phyloP scores from a whole-genome alignment of 2,329 filamentous ascomycete species.

The Colletotrichum euphorbiae region DNA sequence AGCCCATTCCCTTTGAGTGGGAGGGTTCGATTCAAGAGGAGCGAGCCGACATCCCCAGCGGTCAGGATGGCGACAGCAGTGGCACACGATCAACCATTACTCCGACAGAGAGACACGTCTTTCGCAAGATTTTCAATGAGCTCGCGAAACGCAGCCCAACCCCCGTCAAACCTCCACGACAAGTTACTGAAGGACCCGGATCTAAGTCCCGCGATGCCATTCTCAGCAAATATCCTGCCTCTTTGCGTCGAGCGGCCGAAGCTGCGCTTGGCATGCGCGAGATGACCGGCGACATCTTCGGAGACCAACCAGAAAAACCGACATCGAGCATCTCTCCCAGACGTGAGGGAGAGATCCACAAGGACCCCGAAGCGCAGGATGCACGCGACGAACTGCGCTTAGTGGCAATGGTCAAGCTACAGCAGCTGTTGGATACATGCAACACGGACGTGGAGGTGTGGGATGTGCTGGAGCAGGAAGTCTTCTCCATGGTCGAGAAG shows the following conservation, averaged over 20 bases:
- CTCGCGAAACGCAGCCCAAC: conserved; percentile 43
- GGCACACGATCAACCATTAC: conserved; percentile 64
- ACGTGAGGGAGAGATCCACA: conserved; percentile 9
- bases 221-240: conserved; percentile 52
- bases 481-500: conserved; percentile 70
- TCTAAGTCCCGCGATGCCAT: conserved; percentile 51
- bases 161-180: neutral
- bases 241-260: conserved; percentile 54
- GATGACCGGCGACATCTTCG: conserved; percentile 30
- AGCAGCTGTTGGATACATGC: conserved; percentile 64
- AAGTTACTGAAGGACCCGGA: conserved; percentile 42
- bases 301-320: neutral
- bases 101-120: conserved; percentile 67
- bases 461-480: conserved; percentile 73
- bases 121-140: conserved; percentile 66
- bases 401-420: conserved; percentile 64
- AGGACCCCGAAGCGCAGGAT: neutral
- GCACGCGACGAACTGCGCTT: conserved; percentile 44
- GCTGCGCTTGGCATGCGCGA: conserved; percentile 54
- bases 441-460: conserved; percentile 74
- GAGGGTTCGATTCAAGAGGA: conserved; percentile 46
- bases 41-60: conserved; percentile 41
- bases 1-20: conserved; percentile 65
- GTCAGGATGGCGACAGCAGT: conserved; percentile 40
- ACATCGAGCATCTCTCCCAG: conserved; percentile 1